Percentiles rank a stretch among this genome's conserved stretches.
Evolutionary conservation across 192 early-diverging fungal species (phyloP).

Genomic region (Coemansia sp.): DNA sequence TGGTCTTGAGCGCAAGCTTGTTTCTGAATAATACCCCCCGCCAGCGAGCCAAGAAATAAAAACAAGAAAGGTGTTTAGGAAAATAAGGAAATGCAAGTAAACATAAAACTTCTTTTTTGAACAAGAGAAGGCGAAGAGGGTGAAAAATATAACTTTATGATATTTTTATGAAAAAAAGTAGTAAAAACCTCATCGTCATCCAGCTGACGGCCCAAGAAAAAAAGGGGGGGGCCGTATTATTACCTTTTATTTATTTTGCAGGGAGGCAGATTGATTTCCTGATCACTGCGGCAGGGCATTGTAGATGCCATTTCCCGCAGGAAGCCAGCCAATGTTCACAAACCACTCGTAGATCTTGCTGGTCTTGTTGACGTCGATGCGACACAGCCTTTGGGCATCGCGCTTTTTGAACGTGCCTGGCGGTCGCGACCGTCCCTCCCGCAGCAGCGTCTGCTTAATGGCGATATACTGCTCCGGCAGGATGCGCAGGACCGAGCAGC

Average conservation of each 20-base stretch:
- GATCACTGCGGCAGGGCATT: conserved; percentile 10
- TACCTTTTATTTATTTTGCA: background rate
- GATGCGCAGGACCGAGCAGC: conserved; percentile 78
- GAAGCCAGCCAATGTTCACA: conserved; percentile 80
- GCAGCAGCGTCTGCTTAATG: conserved; percentile 75
- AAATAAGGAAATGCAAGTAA: background rate
- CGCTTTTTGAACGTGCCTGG: conserved; percentile 73
- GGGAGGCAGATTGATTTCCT: background rate
- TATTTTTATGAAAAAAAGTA: no score
- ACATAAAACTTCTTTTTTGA: background rate
- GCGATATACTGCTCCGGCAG: conserved; percentile 79
- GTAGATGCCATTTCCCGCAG: conserved; percentile 35
- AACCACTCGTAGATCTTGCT: conserved; percentile 88
- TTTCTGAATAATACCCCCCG: background rate
- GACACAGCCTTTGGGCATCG: conserved; percentile 85
- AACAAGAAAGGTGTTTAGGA: background rate
- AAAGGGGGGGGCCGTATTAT: no score
- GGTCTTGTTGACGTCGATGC: conserved; percentile 94
- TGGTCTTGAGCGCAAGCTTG: conserved; percentile 1
- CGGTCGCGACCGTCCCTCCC: conserved; percentile 38
- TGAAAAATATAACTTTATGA: background rate
- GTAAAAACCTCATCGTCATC: background rate
- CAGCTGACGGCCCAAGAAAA: background rate
- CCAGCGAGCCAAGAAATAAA: conserved; percentile 6
- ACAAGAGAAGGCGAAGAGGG: conserved; percentile 1